Evolutionary conservation across 495 filamentous ascomycete genomes (phyloP).

Genomic region (Neurospora sp.): DNA sequence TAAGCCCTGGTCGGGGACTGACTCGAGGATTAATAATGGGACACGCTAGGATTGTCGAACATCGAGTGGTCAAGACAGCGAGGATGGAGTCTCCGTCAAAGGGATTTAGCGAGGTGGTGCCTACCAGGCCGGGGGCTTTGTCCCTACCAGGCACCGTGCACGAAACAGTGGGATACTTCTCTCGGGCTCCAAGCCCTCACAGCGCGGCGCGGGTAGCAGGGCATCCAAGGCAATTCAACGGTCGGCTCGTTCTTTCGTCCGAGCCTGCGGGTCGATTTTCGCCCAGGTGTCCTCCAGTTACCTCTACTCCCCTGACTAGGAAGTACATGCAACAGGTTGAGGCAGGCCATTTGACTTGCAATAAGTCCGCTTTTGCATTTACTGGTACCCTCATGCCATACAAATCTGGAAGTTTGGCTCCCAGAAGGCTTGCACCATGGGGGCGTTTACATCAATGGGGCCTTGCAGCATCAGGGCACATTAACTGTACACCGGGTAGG

Average conservation of each 20-base stretch:
- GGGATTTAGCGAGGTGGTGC: background rate
- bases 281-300: background rate
- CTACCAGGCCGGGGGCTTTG: background rate
- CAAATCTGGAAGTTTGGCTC: background rate
- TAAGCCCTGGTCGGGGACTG: slow-evolving; percentile 9
- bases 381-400: background rate
- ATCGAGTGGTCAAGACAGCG: slow-evolving; percentile 1
- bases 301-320: background rate
- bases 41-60: slow-evolving; percentile 7
- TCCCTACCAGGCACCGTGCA: background rate
- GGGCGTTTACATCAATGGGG: background rate
- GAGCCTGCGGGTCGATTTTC: slow-evolving; percentile 12
- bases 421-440: background rate
- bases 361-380: background rate
- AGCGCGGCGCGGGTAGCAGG: slow-evolving; percentile 1
- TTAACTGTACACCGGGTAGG: background rate
- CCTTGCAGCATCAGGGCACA: background rate
- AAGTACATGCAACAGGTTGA: background rate
- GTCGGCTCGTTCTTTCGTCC: slow-evolving; percentile 29
- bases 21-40: slow-evolving; percentile 20
- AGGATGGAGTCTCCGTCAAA: slow-evolving; percentile 1
- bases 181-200: slow-evolving; percentile 7
- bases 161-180: slow-evolving; percentile 1
- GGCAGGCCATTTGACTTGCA: background rate
- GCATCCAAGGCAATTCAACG: slow-evolving; percentile 8